A percentile compares a stretch with the other conserved stretches of the same genome.
Conservation (phyloP, 225 moss, liverwort and hornwort species). For the Pseudoscleropodium purum region DNA sequence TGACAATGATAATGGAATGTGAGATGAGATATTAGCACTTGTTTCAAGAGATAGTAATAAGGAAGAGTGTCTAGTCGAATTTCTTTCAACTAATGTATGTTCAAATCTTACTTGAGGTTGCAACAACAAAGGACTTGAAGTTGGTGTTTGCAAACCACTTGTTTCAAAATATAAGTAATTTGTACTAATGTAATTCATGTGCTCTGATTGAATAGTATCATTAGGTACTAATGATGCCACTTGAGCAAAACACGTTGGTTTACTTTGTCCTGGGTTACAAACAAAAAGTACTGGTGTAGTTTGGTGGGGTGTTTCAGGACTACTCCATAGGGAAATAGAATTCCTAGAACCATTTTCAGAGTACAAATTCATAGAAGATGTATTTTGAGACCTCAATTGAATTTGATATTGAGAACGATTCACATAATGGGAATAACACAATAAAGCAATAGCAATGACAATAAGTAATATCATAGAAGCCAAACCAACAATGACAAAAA, state of each 20-base stretch:
- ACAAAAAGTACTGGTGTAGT: slow-evolving; percentile 18
- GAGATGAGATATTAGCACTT: background rate
- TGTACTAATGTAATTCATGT: background rate
- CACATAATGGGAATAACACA: slow-evolving; percentile 32
- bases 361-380: background rate
- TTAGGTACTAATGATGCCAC: background rate
- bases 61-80: background rate
- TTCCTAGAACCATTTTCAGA: background rate
- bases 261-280: slow-evolving; percentile 16
- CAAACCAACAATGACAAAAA: slow-evolving; percentile 35
- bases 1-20: background rate
- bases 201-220: background rate
- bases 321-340: background rate
- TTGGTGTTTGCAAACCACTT: background rate
- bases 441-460: slow-evolving; percentile 5
- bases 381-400: background rate
- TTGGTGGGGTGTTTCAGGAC: slow-evolving; percentile 7
- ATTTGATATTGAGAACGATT: background rate
- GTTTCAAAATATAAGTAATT: background rate
- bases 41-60: background rate
- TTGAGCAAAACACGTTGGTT: slow-evolving; percentile 38
- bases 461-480: slow-evolving; percentile 33
- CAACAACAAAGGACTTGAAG: background rate
- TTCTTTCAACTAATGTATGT: background rate
- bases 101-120: background rate